A percentile compares a stretch with the other conserved stretches of the same genome.
Conservation (phyloP, 257 asterid species). For the Eucommia ulmoides region DNA sequence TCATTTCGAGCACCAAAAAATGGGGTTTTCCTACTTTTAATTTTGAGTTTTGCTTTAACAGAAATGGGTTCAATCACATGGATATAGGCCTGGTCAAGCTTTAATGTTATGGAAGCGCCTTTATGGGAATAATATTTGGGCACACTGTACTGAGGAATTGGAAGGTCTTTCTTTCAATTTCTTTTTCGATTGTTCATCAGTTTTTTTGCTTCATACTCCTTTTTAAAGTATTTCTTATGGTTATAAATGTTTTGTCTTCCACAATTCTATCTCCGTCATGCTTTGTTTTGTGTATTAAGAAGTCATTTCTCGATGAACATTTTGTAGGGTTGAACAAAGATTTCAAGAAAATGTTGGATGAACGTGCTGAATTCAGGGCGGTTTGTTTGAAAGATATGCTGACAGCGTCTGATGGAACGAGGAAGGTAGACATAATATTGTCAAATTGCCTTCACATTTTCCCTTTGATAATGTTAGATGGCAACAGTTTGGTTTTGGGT, state of each 20-base stretch:
- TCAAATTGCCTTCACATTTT: constrained; percentile 11
- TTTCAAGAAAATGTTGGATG: constrained; percentile 61
- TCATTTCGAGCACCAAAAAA: neutral
- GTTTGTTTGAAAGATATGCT: constrained; percentile 50
- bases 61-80: constrained; percentile 86
- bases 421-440: constrained; percentile 59
- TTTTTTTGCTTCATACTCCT: neutral
- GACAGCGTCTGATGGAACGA: constrained; percentile 90
- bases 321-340: constrained; percentile 80
- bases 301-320: neutral
- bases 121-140: constrained; percentile 73
- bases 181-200: neutral
- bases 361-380: constrained; percentile 57
- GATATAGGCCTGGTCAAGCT: constrained; percentile 85
- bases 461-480: too few relatives aligned
- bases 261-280: constrained; percentile 4
- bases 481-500: too few relatives aligned
- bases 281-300: neutral
- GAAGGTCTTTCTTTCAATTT: constrained; percentile 38
- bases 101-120: constrained; percentile 93
- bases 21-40: neutral
- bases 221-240: neutral
- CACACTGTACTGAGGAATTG: constrained; percentile 47
- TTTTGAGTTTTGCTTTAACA: constrained; percentile 14
- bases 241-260: neutral